A percentile compares a stretch with the other conserved stretches of the same genome.
phyloP scores from a whole-genome alignment of 2,329 filamentous ascomycete species.

The Sarocladium strictum region DNA sequence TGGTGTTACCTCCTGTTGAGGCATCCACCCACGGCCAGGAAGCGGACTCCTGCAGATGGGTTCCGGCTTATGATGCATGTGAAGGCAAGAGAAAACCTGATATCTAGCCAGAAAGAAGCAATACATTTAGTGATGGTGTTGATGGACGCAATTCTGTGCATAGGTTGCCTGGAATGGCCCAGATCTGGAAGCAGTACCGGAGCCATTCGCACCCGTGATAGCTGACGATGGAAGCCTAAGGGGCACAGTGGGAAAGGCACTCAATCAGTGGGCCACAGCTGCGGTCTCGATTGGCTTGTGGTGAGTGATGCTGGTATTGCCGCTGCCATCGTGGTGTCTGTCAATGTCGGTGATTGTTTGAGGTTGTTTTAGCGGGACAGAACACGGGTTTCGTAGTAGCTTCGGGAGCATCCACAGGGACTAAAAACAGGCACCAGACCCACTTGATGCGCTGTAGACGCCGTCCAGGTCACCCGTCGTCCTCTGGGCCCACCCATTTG shows the following conservation, averaged over 20 bases:
- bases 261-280: not conserved
- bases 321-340: not conserved
- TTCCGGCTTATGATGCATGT: not conserved
- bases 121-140: not conserved
- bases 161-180: not conserved
- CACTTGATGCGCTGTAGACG: conserved; percentile 2
- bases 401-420: conserved; percentile 2
- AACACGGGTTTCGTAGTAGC: not conserved
- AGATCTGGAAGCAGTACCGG: not conserved
- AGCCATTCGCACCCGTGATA: not conserved
- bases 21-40: not conserved
- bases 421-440: conserved; percentile 3
- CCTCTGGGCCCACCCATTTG: not conserved
- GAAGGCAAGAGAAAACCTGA: not conserved
- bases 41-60: not conserved
- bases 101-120: not conserved
- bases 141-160: not conserved
- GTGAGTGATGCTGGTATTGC: not conserved
- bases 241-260: not conserved
- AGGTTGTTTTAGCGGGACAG: not conserved
- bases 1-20: not conserved
- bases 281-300: not conserved
- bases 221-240: not conserved
- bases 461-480: not conserved
- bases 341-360: conserved; percentile 4